Conservation (phyloP, 257 asterid species). For the Knoxia roxburghii region DNA sequence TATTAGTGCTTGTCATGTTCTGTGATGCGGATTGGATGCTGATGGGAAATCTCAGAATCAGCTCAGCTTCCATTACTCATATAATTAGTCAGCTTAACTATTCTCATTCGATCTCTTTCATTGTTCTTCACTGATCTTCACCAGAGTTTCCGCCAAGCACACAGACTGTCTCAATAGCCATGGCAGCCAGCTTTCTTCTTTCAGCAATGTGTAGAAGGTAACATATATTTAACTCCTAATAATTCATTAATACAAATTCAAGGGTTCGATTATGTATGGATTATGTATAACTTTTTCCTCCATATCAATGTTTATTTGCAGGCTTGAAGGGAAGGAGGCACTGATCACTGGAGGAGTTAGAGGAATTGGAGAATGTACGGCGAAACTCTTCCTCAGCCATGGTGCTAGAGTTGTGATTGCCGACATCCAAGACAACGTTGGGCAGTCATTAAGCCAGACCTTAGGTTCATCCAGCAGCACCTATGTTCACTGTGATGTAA, state of each 20-base stretch:
- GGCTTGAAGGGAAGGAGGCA: conserved; percentile 64
- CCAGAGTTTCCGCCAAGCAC: neutral
- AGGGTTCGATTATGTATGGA: too few species aligned
- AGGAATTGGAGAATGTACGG: conserved; percentile 55
- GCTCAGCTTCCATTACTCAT: too few species aligned
- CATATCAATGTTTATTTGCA: too few species aligned
- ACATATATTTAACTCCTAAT: too few species aligned
- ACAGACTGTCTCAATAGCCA: neutral
- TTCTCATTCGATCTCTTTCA: too few species aligned
- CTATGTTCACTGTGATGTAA: conserved; percentile 50
- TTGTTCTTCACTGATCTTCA: neutral
- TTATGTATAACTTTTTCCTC: too few species aligned
- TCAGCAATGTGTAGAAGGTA: conserved; percentile 31
- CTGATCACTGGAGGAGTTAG: conserved; percentile 57
- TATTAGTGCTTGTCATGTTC: too few species aligned
- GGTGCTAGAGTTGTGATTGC: conserved; percentile 61
- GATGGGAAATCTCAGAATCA: too few species aligned
- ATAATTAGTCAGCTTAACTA: too few species aligned
- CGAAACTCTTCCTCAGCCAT: conserved; percentile 37
- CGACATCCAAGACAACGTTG: conserved; percentile 44
- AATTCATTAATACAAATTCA: too few species aligned
- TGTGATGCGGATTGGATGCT: too few species aligned
- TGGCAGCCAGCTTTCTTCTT: conserved; percentile 28
- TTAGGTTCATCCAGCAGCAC: conserved; percentile 33
- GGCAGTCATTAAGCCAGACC: conserved; percentile 22